Base-by-base conservation (phyloP, 2,329 filamentous ascomycete genomes). In the Iodosphaeria phyllophila region DNA sequence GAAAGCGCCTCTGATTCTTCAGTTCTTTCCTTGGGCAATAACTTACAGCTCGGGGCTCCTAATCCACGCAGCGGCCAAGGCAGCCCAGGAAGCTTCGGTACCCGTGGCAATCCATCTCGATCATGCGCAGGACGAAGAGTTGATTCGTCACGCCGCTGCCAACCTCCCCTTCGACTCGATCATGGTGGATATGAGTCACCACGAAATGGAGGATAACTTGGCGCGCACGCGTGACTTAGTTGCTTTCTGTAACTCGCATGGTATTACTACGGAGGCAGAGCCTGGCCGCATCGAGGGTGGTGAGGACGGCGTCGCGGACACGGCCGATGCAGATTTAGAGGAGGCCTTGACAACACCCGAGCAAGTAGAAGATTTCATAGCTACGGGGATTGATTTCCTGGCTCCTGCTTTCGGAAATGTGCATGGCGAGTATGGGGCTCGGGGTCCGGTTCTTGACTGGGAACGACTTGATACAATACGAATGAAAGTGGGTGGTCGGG, bases 161-260 rank as follows among this genome's bases (percentile, higher is more conserved):
- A 50, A 54, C 2, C 50, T 67, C 18, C 56, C 56, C 0, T 78
- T 79, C 34, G 74, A 79, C 42, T 63, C 56, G 26, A 77, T 80
- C 42, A 79, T 80, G 74, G 66, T 79, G 0, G 75, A 80, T 46
- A 80, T 80, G 73, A 67, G 59, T 29, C 74, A 78, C 43, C 72
- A 74, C 41, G 70, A 74, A 39, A 72, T 71, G 36, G 70, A 61
- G 28, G 73, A 77, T 50, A 79, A 79, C 37, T 51, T 80, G 13
- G 51, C 57, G 3, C 56, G 64, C 40, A 79, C 73, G 12, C 54
- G 54, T 24, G 66, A 75, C 34, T 48, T 78, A 26, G 67, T 69
- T 5, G 50, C 48, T 13, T 68, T 71, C 40, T 75, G 74, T 40
- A 63, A 75, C 40, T 64, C 51, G 34, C 56, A 63, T 20, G 68